phyloP scores from a whole-genome alignment of 2,329 filamentous ascomycete genomes.

The Clarireedia hainanense region DNA sequence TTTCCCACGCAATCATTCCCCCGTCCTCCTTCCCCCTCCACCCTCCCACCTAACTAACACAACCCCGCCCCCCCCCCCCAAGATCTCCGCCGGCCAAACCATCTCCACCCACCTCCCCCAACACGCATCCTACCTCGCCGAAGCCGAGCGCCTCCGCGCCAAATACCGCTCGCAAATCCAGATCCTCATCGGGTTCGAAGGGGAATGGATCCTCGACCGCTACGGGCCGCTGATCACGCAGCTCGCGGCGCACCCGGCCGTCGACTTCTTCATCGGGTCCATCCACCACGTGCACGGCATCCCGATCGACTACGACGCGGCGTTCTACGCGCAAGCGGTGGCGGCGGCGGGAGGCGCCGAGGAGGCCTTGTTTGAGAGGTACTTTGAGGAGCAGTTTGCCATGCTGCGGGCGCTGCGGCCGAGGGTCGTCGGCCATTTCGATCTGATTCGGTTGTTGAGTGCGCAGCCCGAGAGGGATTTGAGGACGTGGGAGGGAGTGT shows the following conservation, averaged over 20 bases:
- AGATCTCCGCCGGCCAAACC: constrained; percentile 39
- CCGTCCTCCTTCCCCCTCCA: neutral
- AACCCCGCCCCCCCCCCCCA: constrained; percentile 2
- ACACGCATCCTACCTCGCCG: constrained; percentile 65
- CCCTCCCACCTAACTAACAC: constrained; percentile 14
- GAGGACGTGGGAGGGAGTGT: constrained; percentile 53
- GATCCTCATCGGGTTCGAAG: constrained; percentile 84
- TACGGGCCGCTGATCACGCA: constrained; percentile 48
- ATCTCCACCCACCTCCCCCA: constrained; percentile 43
- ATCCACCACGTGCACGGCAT: constrained; percentile 82
- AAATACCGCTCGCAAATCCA: constrained; percentile 65
- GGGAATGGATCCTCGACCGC: constrained; percentile 77
- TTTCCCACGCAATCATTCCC: neutral
- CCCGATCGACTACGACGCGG: constrained; percentile 79
- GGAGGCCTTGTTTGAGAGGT: constrained; percentile 67
- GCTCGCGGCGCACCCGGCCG: constrained; percentile 50
- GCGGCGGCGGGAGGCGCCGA: constrained; percentile 48
- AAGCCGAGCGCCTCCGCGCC: constrained; percentile 64
- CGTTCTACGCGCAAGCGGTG: constrained; percentile 47
- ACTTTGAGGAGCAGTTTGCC: constrained; percentile 79
- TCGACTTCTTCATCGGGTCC: constrained; percentile 90
- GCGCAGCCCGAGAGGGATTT: constrained; percentile 57
- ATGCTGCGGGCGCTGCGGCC: constrained; percentile 71
- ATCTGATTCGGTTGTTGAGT: constrained; percentile 78
- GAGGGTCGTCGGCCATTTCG: constrained; percentile 84